phyloP scores from a whole-genome alignment of 257 asterid genomes.

The Ophiorrhiza pumila region DNA sequence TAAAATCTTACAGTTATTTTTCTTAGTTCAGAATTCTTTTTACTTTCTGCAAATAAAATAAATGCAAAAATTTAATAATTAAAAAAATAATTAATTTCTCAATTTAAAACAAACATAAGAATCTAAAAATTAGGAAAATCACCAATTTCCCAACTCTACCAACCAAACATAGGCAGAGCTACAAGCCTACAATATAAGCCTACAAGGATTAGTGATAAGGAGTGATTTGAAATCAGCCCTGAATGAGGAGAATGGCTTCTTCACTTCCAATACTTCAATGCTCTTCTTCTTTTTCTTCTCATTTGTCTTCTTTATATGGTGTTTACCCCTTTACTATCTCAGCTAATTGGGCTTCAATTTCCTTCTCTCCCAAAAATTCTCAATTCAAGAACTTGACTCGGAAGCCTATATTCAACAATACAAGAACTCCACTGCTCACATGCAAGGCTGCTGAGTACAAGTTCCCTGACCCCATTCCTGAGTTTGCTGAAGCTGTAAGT shows the following conservation, averaged over 20 bases:
- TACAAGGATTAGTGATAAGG: too few relatives aligned
- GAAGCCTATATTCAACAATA: slow-evolving; percentile 5
- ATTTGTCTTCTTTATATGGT: not conserved
- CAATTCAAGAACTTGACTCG: not conserved
- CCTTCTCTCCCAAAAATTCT: not conserved
- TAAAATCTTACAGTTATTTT: too few relatives aligned
- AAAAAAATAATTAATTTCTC: too few relatives aligned
- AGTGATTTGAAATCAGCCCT: not conserved
- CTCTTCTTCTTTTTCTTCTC: not conserved
- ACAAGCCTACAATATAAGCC: too few relatives aligned
- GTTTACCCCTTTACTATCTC: not conserved
- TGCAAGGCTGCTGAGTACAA: slow-evolving; percentile 85
- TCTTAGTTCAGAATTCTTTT: too few relatives aligned
- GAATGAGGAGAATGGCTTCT: slow-evolving; percentile 12
- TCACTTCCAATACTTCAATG: not conserved
- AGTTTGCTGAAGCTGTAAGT: slow-evolving; percentile 83
- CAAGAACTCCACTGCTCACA: slow-evolving; percentile 30
- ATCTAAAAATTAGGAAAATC: too few relatives aligned
- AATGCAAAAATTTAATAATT: too few relatives aligned
- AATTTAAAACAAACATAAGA: too few relatives aligned
- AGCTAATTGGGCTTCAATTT: slow-evolving; percentile 7
- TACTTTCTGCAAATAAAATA: too few relatives aligned
- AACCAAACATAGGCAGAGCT: too few relatives aligned
- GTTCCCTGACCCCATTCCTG: slow-evolving; percentile 96
- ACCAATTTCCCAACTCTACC: too few relatives aligned